A percentile compares a stretch with the other conserved stretches of the same genome.
Conservation (phyloP, 257 asterid species). For the Ballota nigra region DNA sequence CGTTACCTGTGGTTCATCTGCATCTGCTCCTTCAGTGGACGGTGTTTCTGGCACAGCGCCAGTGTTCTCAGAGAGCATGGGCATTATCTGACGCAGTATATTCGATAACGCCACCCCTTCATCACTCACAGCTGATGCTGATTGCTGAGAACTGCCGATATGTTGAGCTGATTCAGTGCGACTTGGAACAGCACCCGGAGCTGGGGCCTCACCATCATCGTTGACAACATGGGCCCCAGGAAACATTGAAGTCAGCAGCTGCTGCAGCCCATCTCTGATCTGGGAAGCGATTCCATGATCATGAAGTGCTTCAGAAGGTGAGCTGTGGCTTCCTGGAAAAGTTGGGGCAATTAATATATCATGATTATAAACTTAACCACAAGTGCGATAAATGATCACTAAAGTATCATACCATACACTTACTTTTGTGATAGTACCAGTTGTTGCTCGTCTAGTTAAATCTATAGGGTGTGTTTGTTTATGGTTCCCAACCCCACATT, state of each 20-base stretch:
- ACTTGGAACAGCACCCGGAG: constrained; percentile 27
- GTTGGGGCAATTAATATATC: background rate
- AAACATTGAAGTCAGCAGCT: constrained; percentile 51
- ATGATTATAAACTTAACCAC: background rate
- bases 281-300: constrained; percentile 44
- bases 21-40: constrained; percentile 33
- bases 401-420: background rate
- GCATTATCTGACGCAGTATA: constrained; percentile 72
- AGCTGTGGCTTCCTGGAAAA: constrained; percentile 39
- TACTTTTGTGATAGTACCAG: background rate
- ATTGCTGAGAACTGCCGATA: constrained; percentile 36
- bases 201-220: constrained; percentile 23
- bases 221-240: constrained; percentile 43
- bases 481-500: no score
- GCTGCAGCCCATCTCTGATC: constrained; percentile 54
- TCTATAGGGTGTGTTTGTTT: background rate
- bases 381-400: background rate
- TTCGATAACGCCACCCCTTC: constrained; percentile 66
- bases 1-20: constrained; percentile 43
- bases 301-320: constrained; percentile 39
- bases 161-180: constrained; percentile 39
- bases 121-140: constrained; percentile 40
- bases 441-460: background rate
- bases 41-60: constrained; percentile 25
- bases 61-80: constrained; percentile 52